Base-by-base conservation (phyloP, 163 green algal genomes). In the Chlamydomonas reinhardtii region DNA sequence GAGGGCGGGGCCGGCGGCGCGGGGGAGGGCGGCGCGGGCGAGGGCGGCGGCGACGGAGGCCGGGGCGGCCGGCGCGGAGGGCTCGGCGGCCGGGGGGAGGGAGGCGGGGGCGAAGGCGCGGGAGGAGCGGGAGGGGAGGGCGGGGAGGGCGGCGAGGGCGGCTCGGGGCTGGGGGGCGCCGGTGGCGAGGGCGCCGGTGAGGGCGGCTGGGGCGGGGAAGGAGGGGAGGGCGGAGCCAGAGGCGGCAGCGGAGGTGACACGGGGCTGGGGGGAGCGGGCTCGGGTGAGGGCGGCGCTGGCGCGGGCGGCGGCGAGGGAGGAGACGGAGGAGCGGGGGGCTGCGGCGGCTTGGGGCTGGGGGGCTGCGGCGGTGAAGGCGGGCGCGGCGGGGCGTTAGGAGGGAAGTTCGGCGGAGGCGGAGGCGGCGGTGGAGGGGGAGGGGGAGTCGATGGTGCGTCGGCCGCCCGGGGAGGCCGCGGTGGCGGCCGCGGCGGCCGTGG, bases 401-500 rank as follows among this genome's bases (percentile, higher is more conserved):
- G 71, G 34, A 43, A 27, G 29, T 79, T 31, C 9, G 73, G 73
- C 48, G 73, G 73, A n/a, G 73, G 73, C 4, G 72, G 72, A 15
- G 72, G 72, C 25, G 73, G 73, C 27, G 73, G 76, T 1, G 76
- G 76, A 2, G 76, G 76, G 4, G 76, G 62, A n/a, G 62, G 76
- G 37, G 76, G 76, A 5, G 34, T 34, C 0, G 24, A 22, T 15
- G 62, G 37, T 27, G 62, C 62, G 1, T 65, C 4, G 2, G 35
- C 76, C 0, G 76, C 61, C 61, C 8, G 16, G 3, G 76, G 76
- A 6, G 76, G 76, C 62, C 64, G 62, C 8, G 76, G 76, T 27
- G 76, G 76, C 35, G 61, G 76, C 62, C 76, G 37, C 2, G 76
- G 76, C 0, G 76, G 76, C 37, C 62, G 37, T 11, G 76, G 76